A percentile compares a stretch with the other conserved stretches of the same genome.
Evolutionary conservation across 331 rosid species (phyloP).

Genomic region (Saraca asoca): DNA sequence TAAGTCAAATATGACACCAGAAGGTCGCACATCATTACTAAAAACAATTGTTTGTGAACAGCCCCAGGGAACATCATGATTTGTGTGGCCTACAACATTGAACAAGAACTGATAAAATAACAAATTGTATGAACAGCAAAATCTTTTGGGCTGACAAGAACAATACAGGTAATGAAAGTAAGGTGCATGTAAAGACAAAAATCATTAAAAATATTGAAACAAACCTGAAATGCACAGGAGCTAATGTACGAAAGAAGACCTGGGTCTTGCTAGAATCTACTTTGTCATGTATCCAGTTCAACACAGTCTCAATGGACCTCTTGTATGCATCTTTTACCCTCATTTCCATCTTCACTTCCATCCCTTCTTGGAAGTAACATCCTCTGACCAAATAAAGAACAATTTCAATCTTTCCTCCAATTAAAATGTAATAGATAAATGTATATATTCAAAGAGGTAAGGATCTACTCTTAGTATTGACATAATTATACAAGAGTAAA

Average conservation of each 20-base stretch:
- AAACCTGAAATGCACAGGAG: slow-evolving; percentile 94
- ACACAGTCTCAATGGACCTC: slow-evolving; percentile 60
- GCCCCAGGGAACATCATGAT: not conserved
- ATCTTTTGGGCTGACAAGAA: not conserved
- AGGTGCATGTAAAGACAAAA: no score
- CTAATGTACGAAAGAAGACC: slow-evolving; percentile 75
- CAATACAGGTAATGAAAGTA: slow-evolving; percentile 4
- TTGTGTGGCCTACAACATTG: not conserved
- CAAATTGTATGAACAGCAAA: not conserved
- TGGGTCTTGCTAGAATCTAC: slow-evolving; percentile 60
- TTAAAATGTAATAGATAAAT: not conserved
- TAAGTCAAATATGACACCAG: no score
- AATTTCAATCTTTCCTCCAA: slow-evolving; percentile 9
- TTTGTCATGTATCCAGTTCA: slow-evolving; percentile 60
- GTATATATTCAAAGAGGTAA: not conserved
- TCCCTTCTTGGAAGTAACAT: slow-evolving; percentile 81
- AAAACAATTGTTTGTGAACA: no score
- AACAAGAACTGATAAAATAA: not conserved
- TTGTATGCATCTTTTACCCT: slow-evolving; percentile 68
- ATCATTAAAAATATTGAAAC: slow-evolving; percentile 15
- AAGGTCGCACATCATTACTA: no score
- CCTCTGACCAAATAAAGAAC: slow-evolving; percentile 51
- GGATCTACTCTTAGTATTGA: not conserved
- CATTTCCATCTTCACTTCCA: slow-evolving; percentile 64
- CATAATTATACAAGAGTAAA: not conserved